Evolutionary conservation across 768 basidiomycete genomes (phyloP).

Genomic region (Psilocybe tampanensis): DNA sequence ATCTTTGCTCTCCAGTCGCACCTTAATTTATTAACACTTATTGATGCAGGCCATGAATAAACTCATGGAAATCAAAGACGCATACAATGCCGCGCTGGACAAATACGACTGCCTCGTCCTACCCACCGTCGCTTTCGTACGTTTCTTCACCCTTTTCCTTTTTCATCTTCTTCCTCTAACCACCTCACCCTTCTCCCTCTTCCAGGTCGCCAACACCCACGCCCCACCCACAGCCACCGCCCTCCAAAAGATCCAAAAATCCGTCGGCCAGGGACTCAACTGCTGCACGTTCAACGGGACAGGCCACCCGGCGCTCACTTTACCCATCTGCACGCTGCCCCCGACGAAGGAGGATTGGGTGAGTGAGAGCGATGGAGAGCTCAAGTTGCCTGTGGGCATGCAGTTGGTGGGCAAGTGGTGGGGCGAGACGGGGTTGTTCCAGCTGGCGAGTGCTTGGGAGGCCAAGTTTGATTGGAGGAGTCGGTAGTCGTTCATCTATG

Average conservation of each 20-base stretch:
- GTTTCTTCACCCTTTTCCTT: not conserved
- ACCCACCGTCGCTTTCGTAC: slow-evolving; percentile 23
- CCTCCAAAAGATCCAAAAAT: slow-evolving; percentile 28
- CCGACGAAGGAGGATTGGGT: slow-evolving; percentile 31
- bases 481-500: too few relatives aligned
- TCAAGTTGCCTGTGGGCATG: slow-evolving; percentile 45
- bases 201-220: slow-evolving; percentile 24
- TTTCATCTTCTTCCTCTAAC: not conserved
- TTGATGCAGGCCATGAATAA: slow-evolving; percentile 22
- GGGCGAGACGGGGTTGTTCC: slow-evolving; percentile 35
- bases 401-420: slow-evolving; percentile 45
- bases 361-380: slow-evolving; percentile 24
- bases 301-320: slow-evolving; percentile 44
- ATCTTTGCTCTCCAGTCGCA: not conserved
- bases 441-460: slow-evolving; percentile 30
- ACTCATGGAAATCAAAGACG: slow-evolving; percentile 18
- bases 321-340: slow-evolving; percentile 42
- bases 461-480: slow-evolving; percentile 23
- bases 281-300: slow-evolving; percentile 33
- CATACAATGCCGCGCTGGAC: slow-evolving; percentile 19
- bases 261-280: slow-evolving; percentile 29
- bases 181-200: not conserved
- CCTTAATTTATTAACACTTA: not conserved
- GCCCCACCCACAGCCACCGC: slow-evolving; percentile 23
- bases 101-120: slow-evolving; percentile 20